Base-by-base conservation (phyloP, 2,329 filamentous ascomycete genomes). In the Aaosphaeria pasadenensis region DNA sequence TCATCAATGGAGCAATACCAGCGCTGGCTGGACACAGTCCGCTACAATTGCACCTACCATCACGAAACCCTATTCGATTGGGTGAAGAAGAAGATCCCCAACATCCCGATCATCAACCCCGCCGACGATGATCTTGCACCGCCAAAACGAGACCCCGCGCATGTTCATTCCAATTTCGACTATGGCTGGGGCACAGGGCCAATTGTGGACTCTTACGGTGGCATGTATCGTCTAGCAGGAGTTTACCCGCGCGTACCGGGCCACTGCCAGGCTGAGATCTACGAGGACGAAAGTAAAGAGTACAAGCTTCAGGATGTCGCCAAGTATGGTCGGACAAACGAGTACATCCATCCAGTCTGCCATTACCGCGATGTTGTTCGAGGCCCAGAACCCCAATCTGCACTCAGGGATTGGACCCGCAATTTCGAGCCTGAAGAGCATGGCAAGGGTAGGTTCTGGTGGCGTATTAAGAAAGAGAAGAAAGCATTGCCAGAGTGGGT, bases 131-230 rank as follows among this genome's bases (percentile, higher is more conserved):
- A 56, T 5, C 56, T 66, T 35, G 46, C 52, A 3, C 47, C 59
- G 7, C 61, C 63, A 5, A 54, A 43, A 24, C 49, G 51, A 31
- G 52, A 55, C 33, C 53, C 59, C 63, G 51, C 73, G 63, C 70
- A 56, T 53, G 55, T 30, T 47, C 60, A 67, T 40, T 38, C 64
- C 6, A 54, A 73, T 35, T 72, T 74, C 38, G 58, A 67, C 24
- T 69, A 76, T 28, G 72, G 75, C 4, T 80, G 77, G 77, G 71
- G 70, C 4, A 74, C 74, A 17, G 75, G 75, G 1, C 70, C 72
- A 11, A 56, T 70, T 11, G 48, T 60, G 5, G 70, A 75, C 42
- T 73, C 71, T 1, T 71, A 74, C 55, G 66, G 63, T 4, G 71
- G 71, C 4, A 51, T 67, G 43, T 79, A 77, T 53, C 52, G 64